Percentiles rank a stretch among this genome's conserved stretches.
Evolutionary conservation across 345 rosid species (phyloP).

Genomic region (Murraya paniculata): DNA sequence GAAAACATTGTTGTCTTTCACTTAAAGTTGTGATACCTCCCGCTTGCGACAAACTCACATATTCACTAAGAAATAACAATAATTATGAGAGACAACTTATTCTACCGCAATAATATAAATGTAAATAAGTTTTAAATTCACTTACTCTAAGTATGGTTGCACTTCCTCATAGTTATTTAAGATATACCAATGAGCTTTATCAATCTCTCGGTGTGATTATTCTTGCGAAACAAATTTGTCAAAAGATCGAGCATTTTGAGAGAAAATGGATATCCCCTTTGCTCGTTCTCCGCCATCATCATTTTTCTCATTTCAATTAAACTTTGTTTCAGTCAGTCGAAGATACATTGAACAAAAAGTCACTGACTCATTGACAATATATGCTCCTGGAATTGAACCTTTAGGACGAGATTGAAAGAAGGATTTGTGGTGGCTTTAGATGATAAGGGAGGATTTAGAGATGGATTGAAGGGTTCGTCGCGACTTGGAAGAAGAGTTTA

Average conservation of each 20-base stretch:
- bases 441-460: no score
- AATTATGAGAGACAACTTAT: not conserved
- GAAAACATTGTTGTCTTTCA: not conserved
- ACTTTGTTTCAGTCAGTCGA: not conserved
- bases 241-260: no score
- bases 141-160: not conserved
- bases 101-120: not conserved
- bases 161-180: not conserved
- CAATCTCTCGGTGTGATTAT: not conserved
- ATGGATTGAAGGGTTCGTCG: no score
- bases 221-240: no score
- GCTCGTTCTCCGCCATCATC: not conserved
- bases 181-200: not conserved
- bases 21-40: not conserved
- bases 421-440: no score
- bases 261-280: no score
- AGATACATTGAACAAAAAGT: not conserved
- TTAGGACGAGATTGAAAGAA: no score
- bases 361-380: not conserved
- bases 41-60: not conserved
- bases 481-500: no score
- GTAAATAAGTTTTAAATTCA: not conserved
- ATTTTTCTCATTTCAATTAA: not conserved
- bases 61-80: not conserved
- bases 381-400: no score